phyloP scores from a whole-genome alignment of 2,329 filamentous ascomycete species.

The Pseudopithomyces maydicus region DNA sequence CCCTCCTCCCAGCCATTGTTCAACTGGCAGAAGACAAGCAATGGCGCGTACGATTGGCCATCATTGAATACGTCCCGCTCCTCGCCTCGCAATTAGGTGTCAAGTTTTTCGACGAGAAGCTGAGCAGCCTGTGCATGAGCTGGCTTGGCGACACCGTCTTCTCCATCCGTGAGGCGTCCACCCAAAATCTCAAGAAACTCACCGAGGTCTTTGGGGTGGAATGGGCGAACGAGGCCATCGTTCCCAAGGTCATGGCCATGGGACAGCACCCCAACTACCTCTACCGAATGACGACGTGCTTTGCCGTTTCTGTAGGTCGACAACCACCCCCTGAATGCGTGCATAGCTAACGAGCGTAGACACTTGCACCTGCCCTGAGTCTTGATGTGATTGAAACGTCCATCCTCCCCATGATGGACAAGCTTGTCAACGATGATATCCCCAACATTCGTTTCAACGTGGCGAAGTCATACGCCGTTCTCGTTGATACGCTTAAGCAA shows the following conservation, averaged over 20 bases:
- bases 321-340: background rate
- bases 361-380: constrained; percentile 88
- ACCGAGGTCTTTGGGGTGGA: constrained; percentile 98
- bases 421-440: constrained; percentile 91
- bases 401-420: constrained; percentile 94
- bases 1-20: constrained; percentile 93
- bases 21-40: constrained; percentile 99
- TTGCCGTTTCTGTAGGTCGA: constrained; percentile 87
- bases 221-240: constrained; percentile 96
- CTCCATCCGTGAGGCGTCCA: constrained; percentile 96
- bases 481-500: constrained; percentile 90
- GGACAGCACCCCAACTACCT: constrained; percentile 98
- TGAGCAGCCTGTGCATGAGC: constrained; percentile 94
- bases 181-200: constrained; percentile 96
- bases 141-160: constrained; percentile 99
- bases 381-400: constrained; percentile 91
- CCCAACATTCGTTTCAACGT: constrained; percentile 99
- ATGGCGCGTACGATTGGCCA: constrained; percentile 95
- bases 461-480: constrained; percentile 90
- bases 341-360: constrained; percentile 61
- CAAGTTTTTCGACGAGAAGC: constrained; percentile 97
- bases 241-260: constrained; percentile 98
- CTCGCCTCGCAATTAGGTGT: constrained; percentile 95
- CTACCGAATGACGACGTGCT: constrained; percentile 99
- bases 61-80: constrained; percentile 98